Percentiles rank a stretch among this genome's conserved stretches.
These are phyloP conservation scores for Starmera dryadoides DNA, from an alignment of 805 yeast genomes.

Conservation along the genomic window DNA sequence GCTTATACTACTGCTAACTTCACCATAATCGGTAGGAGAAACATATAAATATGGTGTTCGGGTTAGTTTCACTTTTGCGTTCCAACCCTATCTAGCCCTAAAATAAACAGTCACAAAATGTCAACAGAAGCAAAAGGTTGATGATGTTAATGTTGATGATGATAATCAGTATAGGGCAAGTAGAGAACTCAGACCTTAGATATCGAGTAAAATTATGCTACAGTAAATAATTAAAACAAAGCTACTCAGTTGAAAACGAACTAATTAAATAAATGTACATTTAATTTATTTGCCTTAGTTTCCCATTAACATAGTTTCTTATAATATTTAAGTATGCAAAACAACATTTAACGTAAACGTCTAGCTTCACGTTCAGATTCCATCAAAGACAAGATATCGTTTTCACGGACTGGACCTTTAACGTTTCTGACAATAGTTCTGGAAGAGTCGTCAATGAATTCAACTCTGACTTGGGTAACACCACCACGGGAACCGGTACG, in stretches of 20 bases:
- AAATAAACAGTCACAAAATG: not conserved
- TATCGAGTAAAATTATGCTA: no score
- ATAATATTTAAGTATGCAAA: not conserved
- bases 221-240: no score
- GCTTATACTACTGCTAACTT: no score
- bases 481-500: conserved; percentile 99
- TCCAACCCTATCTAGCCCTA: not conserved
- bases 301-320: conserved; percentile 11
- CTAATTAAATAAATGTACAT: conserved; percentile 20
- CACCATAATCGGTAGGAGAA: not conserved
- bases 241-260: not conserved
- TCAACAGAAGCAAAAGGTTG: not conserved
- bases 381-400: conserved; percentile 98
- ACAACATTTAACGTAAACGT: conserved; percentile 65
- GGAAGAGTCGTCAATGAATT: conserved; percentile 90
- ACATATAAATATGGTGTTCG: not conserved
- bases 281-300: conserved; percentile 9
- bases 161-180: no score
- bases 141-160: conserved; percentile 1
- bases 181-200: no score
- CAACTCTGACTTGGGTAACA: conserved; percentile 97
- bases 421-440: conserved; percentile 97
- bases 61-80: not conserved
- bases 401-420: conserved; percentile 96
- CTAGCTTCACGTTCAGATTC: conserved; percentile 99